These are phyloP conservation scores for Nitzschia sp. DNA, from an alignment of 108 stramenopile genomes.

Conservation along the genomic window DNA sequence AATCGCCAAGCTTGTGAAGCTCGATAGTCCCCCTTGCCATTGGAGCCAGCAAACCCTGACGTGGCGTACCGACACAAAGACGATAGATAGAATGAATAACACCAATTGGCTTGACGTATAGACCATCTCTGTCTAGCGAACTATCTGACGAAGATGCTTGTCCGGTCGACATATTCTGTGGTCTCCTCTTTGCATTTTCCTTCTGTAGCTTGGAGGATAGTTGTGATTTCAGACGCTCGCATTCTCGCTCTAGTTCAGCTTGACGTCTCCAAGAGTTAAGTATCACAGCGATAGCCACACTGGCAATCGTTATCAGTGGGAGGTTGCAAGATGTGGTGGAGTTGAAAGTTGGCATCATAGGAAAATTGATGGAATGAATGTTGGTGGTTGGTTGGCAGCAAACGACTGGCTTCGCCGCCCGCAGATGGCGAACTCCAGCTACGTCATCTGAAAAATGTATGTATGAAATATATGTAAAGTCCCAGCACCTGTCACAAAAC, in stretches of 20 bases:
- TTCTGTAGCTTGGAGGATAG: neutral
- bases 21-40: slow-evolving; percentile 71
- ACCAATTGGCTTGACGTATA: slow-evolving; percentile 63
- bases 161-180: neutral
- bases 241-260: slow-evolving; percentile 7
- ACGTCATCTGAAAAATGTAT: too few species aligned
- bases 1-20: slow-evolving; percentile 48
- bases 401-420: too few species aligned
- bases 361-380: too few species aligned
- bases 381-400: too few species aligned
- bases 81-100: slow-evolving; percentile 72
- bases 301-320: neutral
- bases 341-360: too few species aligned
- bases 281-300: neutral
- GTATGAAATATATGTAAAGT: too few species aligned
- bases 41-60: slow-evolving; percentile 82
- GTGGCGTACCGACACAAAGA: slow-evolving; percentile 88
- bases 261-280: slow-evolving; percentile 3
- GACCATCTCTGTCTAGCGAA: neutral
- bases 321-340: neutral
- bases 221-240: neutral
- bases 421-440: too few species aligned
- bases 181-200: neutral
- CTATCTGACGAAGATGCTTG: neutral
- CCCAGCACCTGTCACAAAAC: too few species aligned